These are phyloP conservation scores for Kluyveromyces sp. DNA, from an alignment of 1,139 yeast genomes.

Conservation along the genomic window DNA sequence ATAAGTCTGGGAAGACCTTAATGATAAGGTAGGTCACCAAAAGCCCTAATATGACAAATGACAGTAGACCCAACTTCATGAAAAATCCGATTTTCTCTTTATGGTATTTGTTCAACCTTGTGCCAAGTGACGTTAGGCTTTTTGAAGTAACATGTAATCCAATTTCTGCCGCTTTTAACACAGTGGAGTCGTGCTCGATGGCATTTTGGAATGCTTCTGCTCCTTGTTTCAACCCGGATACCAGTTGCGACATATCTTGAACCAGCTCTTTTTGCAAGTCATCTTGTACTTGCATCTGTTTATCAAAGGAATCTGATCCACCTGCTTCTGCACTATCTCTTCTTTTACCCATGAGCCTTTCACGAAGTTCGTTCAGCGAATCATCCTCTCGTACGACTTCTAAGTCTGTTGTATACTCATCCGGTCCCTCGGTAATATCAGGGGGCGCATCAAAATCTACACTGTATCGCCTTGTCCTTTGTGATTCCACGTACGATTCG, in stretches of 20 bases:
- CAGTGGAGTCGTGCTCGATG: slow-evolving; percentile 33
- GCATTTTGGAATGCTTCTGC: slow-evolving; percentile 37
- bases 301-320: slow-evolving; percentile 23
- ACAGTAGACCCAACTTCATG: slow-evolving; percentile 28
- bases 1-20: slow-evolving; percentile 34
- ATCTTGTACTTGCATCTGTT: slow-evolving; percentile 34
- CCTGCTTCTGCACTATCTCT: slow-evolving; percentile 13
- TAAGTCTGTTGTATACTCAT: slow-evolving; percentile 1
- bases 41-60: slow-evolving; percentile 28
- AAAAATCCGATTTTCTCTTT: slow-evolving; percentile 31
- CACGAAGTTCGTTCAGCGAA: slow-evolving; percentile 28
- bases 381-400: slow-evolving; percentile 17
- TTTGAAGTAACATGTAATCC: slow-evolving; percentile 35
- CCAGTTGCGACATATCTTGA: slow-evolving; percentile 34
- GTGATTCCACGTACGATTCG: slow-evolving; percentile 4
- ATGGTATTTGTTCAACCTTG: slow-evolving; percentile 28
- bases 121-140: slow-evolving; percentile 29
- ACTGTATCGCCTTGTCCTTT: slow-evolving; percentile 20
- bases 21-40: slow-evolving; percentile 32
- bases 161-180: slow-evolving; percentile 35
- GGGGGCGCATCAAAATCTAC: slow-evolving; percentile 24
- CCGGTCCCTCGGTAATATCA: slow-evolving; percentile 3
- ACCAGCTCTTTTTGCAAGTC: slow-evolving; percentile 33
- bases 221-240: slow-evolving; percentile 33
- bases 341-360: slow-evolving; percentile 28